Conservation (phyloP, 2,329 filamentous ascomycete genomes). For the Beauveria caledonica region DNA sequence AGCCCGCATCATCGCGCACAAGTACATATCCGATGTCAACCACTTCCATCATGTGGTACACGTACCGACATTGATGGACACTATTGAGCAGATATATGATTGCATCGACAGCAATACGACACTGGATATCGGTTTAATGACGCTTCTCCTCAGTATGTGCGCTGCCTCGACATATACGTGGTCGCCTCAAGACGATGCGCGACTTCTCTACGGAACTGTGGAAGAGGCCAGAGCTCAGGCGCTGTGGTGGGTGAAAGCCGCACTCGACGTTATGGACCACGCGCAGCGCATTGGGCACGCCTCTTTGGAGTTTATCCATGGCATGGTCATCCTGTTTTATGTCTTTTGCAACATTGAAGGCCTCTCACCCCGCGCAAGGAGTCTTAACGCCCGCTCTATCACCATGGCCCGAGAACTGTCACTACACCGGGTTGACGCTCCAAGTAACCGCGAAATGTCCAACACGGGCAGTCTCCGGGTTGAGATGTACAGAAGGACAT, state of each 20-base stretch:
- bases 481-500: slow-evolving; percentile 33
- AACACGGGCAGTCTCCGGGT: slow-evolving; percentile 19
- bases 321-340: slow-evolving; percentile 29
- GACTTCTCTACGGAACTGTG: slow-evolving; percentile 19
- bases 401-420: slow-evolving; percentile 26
- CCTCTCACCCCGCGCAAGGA: slow-evolving; percentile 24
- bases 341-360: slow-evolving; percentile 31
- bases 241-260: slow-evolving; percentile 25
- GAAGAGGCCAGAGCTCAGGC: slow-evolving; percentile 22
- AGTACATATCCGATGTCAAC: slow-evolving; percentile 23
- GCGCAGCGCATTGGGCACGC: slow-evolving; percentile 20
- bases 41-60: slow-evolving; percentile 27
- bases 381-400: slow-evolving; percentile 22
- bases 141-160: slow-evolving; percentile 23
- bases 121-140: slow-evolving; percentile 19
- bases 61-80: slow-evolving; percentile 18
- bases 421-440: slow-evolving; percentile 32
- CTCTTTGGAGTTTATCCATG: slow-evolving; percentile 29
- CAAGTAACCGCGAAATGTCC: slow-evolving; percentile 17
- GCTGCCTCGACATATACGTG: slow-evolving; percentile 25
- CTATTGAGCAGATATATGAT: slow-evolving; percentile 25
- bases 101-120: slow-evolving; percentile 18
- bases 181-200: slow-evolving; percentile 21
- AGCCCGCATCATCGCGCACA: slow-evolving; percentile 21
- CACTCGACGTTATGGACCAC: slow-evolving; percentile 28